Conservation (phyloP, 352 stramenopile species). For the Phytophthora chlamydospora region DNA sequence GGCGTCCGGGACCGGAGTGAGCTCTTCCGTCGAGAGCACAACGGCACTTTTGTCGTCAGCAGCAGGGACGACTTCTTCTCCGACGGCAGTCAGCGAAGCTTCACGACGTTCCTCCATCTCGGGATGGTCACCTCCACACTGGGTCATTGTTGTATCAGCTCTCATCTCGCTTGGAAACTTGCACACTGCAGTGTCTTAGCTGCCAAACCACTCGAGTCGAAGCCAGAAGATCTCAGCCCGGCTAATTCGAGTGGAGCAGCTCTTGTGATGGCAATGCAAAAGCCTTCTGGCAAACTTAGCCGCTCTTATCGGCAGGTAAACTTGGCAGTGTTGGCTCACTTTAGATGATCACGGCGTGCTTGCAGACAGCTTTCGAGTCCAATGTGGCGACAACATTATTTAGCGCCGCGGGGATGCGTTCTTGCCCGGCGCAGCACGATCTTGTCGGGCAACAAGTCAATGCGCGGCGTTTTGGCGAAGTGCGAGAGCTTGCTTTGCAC, state of each 20-base stretch:
- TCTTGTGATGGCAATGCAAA: constrained; percentile 5
- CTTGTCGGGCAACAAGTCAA: too few species aligned
- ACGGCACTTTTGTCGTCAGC: constrained; percentile 51
- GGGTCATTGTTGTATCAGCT: constrained; percentile 17
- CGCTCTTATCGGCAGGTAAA: constrained; percentile 17
- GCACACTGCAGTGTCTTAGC: constrained; percentile 8
- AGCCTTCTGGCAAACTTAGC: constrained; percentile 20
- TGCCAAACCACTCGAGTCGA: background rate
- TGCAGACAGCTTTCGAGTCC: too few species aligned
- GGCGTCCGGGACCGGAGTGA: constrained; percentile 37
- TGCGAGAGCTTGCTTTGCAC: too few species aligned
- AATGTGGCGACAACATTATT: constrained; percentile 3
- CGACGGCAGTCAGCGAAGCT: constrained; percentile 13
- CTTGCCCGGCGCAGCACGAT: background rate
- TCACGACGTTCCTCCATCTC: constrained; percentile 22
- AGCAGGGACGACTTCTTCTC: background rate
- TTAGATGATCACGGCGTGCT: too few species aligned
- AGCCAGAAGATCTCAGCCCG: background rate
- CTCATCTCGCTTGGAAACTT: constrained; percentile 19
- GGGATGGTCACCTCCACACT: background rate
- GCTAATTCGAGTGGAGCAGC: constrained; percentile 33
- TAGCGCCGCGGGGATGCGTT: constrained; percentile 3
- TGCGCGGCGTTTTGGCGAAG: too few species aligned
- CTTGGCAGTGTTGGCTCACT: background rate
- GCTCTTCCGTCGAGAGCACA: constrained; percentile 50